phyloP scores from a whole-genome alignment of 345 rosid genomes.

The Salix dunnii region DNA sequence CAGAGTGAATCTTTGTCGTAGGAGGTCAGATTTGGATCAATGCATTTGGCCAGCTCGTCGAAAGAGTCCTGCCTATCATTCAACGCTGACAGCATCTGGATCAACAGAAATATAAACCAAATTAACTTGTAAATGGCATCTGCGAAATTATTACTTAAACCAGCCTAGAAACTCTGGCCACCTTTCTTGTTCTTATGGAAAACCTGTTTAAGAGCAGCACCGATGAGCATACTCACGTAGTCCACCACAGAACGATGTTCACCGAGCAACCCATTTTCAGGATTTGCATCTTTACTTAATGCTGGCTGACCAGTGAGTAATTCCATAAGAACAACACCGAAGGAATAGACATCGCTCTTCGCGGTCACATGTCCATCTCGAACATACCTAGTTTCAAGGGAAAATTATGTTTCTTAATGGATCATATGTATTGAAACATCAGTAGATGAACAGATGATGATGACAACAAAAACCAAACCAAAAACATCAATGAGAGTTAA shows the following conservation, averaged over 20 bases:
- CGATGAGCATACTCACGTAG: constrained; percentile 15
- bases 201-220: neutral
- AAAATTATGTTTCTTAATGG: neutral
- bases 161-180: no score
- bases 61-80: constrained; percentile 7
- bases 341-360: constrained; percentile 31
- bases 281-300: constrained; percentile 17
- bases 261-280: constrained; percentile 5
- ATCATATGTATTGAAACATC: no score
- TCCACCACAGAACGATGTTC: constrained; percentile 32
- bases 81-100: constrained; percentile 26
- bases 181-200: no score
- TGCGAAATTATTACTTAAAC: neutral
- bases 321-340: constrained; percentile 37
- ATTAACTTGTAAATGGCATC: neutral
- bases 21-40: constrained; percentile 20
- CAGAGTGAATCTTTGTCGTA: constrained; percentile 24
- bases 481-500: neutral
- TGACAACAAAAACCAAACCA: neutral
- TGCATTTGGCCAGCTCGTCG: constrained; percentile 11
- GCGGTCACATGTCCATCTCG: constrained; percentile 33
- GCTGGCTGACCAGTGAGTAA: constrained; percentile 35
- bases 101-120: neutral
- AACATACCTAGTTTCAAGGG: constrained; percentile 14
- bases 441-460: no score